Conservation (phyloP, 805 yeast species). For the Starmerella scarabaei region DNA sequence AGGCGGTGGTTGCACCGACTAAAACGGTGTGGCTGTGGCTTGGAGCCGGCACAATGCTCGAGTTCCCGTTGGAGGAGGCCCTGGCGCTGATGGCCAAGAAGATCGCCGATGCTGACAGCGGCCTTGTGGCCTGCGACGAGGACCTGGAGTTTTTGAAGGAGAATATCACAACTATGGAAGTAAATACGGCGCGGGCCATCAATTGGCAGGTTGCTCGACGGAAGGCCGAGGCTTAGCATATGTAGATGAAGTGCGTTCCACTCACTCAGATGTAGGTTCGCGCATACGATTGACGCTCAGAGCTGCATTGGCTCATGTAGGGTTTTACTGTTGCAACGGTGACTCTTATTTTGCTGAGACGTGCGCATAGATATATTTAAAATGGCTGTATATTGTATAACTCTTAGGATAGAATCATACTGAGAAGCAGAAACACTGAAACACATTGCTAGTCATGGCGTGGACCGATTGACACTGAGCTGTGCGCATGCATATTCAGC, state of each 20-base stretch:
- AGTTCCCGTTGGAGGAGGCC: constrained; percentile 85
- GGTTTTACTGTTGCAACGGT: too few species aligned
- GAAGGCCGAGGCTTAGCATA: constrained; percentile 2
- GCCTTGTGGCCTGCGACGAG: constrained; percentile 52
- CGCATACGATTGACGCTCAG: too few species aligned
- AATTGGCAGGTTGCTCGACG: constrained; percentile 31
- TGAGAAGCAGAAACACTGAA: too few species aligned
- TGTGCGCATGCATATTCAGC: too few species aligned
- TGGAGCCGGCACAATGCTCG: constrained; percentile 98
- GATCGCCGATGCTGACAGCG: constrained; percentile 48
- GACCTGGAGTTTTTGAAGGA: constrained; percentile 76
- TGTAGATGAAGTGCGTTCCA: neutral
- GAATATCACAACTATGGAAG: constrained; percentile 95
- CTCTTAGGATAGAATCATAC: too few species aligned
- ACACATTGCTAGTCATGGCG: too few species aligned
- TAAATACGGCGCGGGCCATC: constrained; percentile 69
- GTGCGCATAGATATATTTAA: too few species aligned
- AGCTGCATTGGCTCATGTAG: neutral
- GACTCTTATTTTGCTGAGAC: too few species aligned
- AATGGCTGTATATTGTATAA: too few species aligned
- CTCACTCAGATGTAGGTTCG: too few species aligned
- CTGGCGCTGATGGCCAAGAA: constrained; percentile 50
- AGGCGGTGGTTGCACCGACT: constrained; percentile 55
- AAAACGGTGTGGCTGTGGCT: constrained; percentile 77
- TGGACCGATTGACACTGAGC: too few species aligned